These are phyloP conservation scores for Cardamine occulta DNA, from an alignment of 345 rosid genomes.

Conservation along the genomic window DNA sequence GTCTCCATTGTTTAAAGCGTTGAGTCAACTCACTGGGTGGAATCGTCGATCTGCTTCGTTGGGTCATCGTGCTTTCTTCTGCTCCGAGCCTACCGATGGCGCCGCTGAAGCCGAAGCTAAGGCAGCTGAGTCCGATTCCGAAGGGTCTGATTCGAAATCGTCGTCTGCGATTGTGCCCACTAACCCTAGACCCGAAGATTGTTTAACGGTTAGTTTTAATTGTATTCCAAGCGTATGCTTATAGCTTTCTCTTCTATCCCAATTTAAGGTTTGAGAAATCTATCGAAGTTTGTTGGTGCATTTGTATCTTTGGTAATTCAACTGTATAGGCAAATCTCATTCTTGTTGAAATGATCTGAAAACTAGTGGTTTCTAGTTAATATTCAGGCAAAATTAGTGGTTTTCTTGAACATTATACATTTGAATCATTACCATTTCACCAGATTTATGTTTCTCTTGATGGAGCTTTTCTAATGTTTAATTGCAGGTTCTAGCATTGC, in stretches of 20 bases:
- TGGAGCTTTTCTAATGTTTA: constrained; percentile 6
- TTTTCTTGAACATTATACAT: constrained; percentile 1
- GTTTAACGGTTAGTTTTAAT: constrained; percentile 64
- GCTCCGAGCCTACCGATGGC: constrained; percentile 64
- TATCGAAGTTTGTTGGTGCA: neutral
- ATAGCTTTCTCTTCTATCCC: neutral
- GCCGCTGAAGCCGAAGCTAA: constrained; percentile 55
- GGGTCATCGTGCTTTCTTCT: constrained; percentile 65
- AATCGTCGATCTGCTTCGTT: constrained; percentile 43
- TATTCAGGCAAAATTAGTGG: constrained; percentile 1
- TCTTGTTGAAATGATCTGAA: neutral
- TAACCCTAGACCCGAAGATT: constrained; percentile 84
- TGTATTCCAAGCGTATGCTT: neutral
- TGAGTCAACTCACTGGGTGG: constrained; percentile 55
- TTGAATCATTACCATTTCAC: neutral
- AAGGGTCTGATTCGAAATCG: constrained; percentile 54
- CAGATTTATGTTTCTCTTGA: constrained; percentile 5
- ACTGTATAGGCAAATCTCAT: neutral
- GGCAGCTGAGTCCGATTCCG: constrained; percentile 54
- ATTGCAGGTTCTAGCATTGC: constrained; percentile 91
- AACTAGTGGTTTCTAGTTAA: constrained; percentile 1
- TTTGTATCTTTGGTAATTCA: constrained; percentile 1
- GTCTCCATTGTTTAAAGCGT: constrained; percentile 50
- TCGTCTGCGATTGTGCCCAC: constrained; percentile 86
- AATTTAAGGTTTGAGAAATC: neutral